Evolutionary conservation across 1,139 yeast genomes (phyloP).

Genomic region (Taphrina deformans): DNA sequence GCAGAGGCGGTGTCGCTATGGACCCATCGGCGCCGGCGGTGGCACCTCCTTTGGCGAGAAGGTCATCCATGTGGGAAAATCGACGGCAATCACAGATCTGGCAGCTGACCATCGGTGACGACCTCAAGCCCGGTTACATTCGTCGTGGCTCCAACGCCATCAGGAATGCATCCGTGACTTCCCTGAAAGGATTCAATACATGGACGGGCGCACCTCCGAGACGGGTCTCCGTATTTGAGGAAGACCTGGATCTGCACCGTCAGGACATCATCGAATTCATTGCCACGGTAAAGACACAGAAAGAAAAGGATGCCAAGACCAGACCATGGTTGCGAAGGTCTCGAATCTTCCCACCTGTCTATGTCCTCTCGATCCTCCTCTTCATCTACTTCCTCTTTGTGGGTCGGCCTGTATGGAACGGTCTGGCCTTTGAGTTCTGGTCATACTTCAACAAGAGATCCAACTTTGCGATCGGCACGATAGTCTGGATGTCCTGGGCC

Average conservation of each 20-base stretch:
- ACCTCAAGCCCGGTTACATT: conserved; percentile 2
- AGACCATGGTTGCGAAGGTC: not conserved
- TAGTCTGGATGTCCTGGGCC: conserved; percentile 8
- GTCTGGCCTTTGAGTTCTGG: conserved; percentile 10
- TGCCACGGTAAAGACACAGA: conserved; percentile 12
- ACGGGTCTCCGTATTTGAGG: conserved; percentile 9
- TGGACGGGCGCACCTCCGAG: conserved; percentile 20
- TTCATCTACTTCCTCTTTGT: not conserved
- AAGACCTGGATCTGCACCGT: conserved; percentile 12
- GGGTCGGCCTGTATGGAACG: conserved; percentile 14
- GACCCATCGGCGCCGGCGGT: conserved; percentile 8
- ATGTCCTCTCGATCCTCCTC: not conserved
- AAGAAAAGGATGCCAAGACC: not conserved
- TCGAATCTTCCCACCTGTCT: conserved; percentile 7
- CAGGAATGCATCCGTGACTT: not conserved
- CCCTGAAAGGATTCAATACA: not conserved
- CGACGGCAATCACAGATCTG: conserved; percentile 11
- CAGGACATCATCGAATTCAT: conserved; percentile 16
- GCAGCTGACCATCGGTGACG: conserved; percentile 4
- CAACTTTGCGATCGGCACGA: not conserved
- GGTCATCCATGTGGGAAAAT: not conserved
- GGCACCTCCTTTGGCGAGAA: conserved; percentile 6
- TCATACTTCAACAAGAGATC: not conserved
- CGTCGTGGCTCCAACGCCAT: conserved; percentile 14
- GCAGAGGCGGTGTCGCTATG: conserved; percentile 6